Evolutionary conservation across 805 yeast species (phyloP), one percentile per base, ranked within the genome.

Genomic region (Nematodospora valgi): DNA sequence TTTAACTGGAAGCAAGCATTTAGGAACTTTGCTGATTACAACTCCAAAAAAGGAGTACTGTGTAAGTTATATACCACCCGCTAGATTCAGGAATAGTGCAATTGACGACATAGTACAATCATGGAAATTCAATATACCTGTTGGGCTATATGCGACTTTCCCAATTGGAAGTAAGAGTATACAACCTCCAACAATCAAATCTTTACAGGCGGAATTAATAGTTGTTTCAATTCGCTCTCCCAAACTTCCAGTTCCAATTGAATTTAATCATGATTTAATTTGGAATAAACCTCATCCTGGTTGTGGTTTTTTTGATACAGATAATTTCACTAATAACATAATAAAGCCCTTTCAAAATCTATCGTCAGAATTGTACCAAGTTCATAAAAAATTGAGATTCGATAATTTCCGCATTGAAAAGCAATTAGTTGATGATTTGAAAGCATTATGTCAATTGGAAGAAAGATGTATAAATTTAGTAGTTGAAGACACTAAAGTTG

Each of bases 231-330:
- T 58, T 12, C 46, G 54, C 27, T 58, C 70, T 2, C 49, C 54
- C 10, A 51, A 55, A 31, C 43, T 46, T 17, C 59, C 66, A 2
- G 59, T 66, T 9, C 70, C 72, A 2, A 35, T 66, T 7, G 72
- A 64, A 45, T 38, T 66, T 19, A 51, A 55, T 37, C 68, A 64
- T 41, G 67, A 59, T 27, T 47, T 59, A 12, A 42, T 65, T 1
- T 62, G 53, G 42, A 43, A 37, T 26, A 49, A 49, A 31, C 27
- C 42, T 22, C 11, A 16, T 25, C 24, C 35, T n/a, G 32, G 37
- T 6, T 26, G 27, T 11, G 35, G 31, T 5, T 44, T 36, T 15
- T 34, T 30, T 11, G 51, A 48, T 29, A 16, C 24, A 4, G 68
- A 64, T 31, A 49, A 49, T 18, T 53, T 58, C 34, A 40, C 45